These are phyloP conservation scores for Candida tibetensis DNA, from an alignment of 805 yeast species.

Conservation along the genomic window DNA sequence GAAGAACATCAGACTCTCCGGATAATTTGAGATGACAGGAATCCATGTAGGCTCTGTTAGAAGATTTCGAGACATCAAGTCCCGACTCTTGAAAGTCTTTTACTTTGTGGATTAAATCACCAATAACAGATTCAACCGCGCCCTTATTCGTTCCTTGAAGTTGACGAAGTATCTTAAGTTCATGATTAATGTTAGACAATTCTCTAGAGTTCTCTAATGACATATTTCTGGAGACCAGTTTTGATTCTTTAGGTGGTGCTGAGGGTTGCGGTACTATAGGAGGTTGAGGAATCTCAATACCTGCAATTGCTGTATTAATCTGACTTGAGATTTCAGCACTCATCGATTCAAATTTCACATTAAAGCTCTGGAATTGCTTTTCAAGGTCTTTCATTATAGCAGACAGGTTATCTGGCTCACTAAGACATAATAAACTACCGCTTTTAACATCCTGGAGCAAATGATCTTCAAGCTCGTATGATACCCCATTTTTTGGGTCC, in stretches of 20 bases:
- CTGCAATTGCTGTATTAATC: conserved; percentile 17
- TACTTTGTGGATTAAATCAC: conserved; percentile 43
- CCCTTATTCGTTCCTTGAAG: conserved; percentile 46
- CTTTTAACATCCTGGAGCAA: conserved; percentile 54
- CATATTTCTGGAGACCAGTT: not conserved
- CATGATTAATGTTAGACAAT: conserved; percentile 50
- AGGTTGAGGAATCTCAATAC: conserved; percentile 22
- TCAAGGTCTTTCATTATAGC: conserved; percentile 20
- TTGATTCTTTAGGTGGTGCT: conserved; percentile 3
- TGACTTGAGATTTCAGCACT: conserved; percentile 13
- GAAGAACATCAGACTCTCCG: conserved; percentile 67
- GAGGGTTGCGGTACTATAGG: conserved; percentile 9
- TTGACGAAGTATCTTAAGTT: conserved; percentile 58
- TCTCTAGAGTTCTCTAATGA: conserved; percentile 20
- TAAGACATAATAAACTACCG: conserved; percentile 59
- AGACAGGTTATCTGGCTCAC: conserved; percentile 40
- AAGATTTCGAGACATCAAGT: conserved; percentile 32
- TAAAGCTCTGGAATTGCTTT: conserved; percentile 14
- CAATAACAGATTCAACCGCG: conserved; percentile 41
- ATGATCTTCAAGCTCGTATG: conserved; percentile 79
- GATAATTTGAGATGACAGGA: conserved; percentile 71
- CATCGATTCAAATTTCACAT: conserved; percentile 16
- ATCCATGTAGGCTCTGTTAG: conserved; percentile 64
- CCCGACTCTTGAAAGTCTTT: conserved; percentile 51
- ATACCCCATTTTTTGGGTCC: conserved; percentile 55